phyloP scores from a whole-genome alignment of 1,284 basidiomycete species.

The Amylostereum areolatum region DNA sequence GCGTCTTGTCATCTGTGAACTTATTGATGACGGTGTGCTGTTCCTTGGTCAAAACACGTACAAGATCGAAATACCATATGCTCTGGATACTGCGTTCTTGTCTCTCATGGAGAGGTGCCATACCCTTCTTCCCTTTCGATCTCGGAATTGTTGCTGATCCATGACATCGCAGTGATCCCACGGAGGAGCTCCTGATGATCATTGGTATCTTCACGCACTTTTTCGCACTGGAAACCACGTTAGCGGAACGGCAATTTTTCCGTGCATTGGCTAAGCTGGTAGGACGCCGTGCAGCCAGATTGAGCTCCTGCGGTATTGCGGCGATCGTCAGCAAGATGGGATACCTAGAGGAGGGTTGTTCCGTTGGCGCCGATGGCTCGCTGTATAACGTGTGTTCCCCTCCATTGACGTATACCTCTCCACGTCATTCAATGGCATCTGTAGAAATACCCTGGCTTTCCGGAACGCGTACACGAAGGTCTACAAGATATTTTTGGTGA shows the following conservation, averaged over 20 bases:
- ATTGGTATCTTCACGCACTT: slow-evolving; percentile 97
- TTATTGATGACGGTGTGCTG: slow-evolving; percentile 94
- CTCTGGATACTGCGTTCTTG: slow-evolving; percentile 94
- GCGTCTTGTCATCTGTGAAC: slow-evolving; percentile 88
- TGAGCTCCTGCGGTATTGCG: slow-evolving; percentile 91
- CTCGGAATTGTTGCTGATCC: too few relatives aligned
- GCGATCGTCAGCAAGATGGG: slow-evolving; percentile 92
- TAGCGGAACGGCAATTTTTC: slow-evolving; percentile 95
- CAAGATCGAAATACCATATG: slow-evolving; percentile 91
- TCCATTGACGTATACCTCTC: neutral
- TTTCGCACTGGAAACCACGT: slow-evolving; percentile 89
- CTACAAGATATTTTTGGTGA: slow-evolving; percentile 91
- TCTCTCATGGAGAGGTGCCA: slow-evolving; percentile 89
- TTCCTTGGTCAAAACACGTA: slow-evolving; percentile 98
- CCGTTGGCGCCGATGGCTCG: slow-evolving; percentile 88
- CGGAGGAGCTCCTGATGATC: slow-evolving; percentile 95
- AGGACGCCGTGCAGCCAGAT: slow-evolving; percentile 81
- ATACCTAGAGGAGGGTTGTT: slow-evolving; percentile 83
- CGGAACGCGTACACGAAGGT: slow-evolving; percentile 85
- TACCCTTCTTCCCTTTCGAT: neutral
- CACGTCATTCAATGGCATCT: neutral
- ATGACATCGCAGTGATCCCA: slow-evolving; percentile 88
- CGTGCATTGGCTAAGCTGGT: slow-evolving; percentile 85
- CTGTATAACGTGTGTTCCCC: slow-evolving; percentile 75
- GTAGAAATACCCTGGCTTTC: slow-evolving; percentile 93